Base-by-base conservation (phyloP, 371 early-diverging fungal genomes). In the Mortierella sp. region DNA sequence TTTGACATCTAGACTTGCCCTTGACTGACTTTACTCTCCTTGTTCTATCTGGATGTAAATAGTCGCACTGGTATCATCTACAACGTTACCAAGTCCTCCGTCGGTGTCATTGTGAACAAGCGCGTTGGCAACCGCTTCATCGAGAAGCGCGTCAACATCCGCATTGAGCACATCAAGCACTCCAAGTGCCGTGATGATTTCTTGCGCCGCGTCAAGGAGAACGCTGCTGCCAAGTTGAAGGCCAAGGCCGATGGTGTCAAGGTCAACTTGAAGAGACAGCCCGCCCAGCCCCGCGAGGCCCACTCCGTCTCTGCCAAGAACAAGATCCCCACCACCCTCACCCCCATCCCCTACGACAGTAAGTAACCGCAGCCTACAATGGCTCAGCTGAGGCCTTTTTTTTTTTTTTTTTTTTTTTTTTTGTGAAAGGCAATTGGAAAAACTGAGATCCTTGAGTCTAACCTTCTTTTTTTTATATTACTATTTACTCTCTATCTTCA, bases 121-220 rank as follows among this genome's bases (percentile, higher is more conserved):
- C 89, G 89, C 73, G 98, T 98, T 65, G 98, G 99, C 75, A 94
- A 94, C 91, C 96, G 99, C 76, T 96, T 92, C 90, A 88, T 99
- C 68, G 99, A 98, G 89, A 99, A 99, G 95, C 92, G 97, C 72
- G 91, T 99, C 84, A 98, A 99, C 92, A 83, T 98, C 84, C 95
- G 99, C 84, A 86, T 99, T 85, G 99, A 99, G 92, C 99, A 99
- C 93, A 87, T 99, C 85, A 97, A 94, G 91, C 98, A 97, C 95
- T 98, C 98, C 88, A 98, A 97, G 92, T 99, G 99, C 94, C 95
- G 99, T 84, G 92, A 96, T 84, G 99, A 99, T 81, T 98, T 98
- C 91, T 90, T 98, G 88, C 92, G 92, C 72, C 96, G 99, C 86
- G 98, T 98, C 82, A 95, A 96, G 90, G 91, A 93, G 81, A 98